Base-by-base conservation (phyloP, 306 rosid genomes). In the Ammopiptanthus mongolicus region DNA sequence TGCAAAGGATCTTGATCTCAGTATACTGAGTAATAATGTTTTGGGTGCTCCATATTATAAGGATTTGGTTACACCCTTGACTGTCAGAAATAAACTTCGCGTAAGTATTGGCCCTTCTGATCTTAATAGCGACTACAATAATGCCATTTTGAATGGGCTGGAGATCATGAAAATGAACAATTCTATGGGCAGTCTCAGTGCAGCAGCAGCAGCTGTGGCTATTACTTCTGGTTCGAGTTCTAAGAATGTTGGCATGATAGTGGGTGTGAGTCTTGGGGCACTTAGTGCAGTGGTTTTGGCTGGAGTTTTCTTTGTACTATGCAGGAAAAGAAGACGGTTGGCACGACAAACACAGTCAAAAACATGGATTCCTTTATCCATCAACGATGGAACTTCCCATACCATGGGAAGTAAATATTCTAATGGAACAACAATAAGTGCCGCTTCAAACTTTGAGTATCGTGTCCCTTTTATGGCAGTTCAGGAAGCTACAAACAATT, bases 161-260 rank as follows among this genome's bases (percentile, higher is more conserved):
- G 98, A 94, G 92, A 86, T 94, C 60, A 80, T 94, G 95, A 94
- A 94, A 85, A 80, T 94, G 86, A 94, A 83, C 86, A 88, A 90
- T 67, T 86, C 98, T 29, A 61, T 21, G 69, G 91, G 97, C 51
- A 86, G 94, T 76, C 90, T 90, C 29, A 67, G 89, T 71, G 79
- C 52, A 31, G 83, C 29, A 8, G 21, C 60, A 23, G 77, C 70
- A 29, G 33, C 79, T 57, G 64, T n/a, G 48, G 71, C 33, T 69
- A 58, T 6, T 65, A 5, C 34, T 78, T 48, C 83, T 31, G 66
- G 56, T 70, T 83, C 97, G 10, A 84, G 73, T 74, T 84, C 93
- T 18, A 89, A 84, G 60, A 86, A 86, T 2, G 48, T 81, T 17
- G 86, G 92, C 7, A 29, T 86, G 72, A 84, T 91, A 11, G 93